These are phyloP conservation scores for Brassica rapa DNA, from an alignment of 345 rosid genomes.

Conservation along the genomic window DNA sequence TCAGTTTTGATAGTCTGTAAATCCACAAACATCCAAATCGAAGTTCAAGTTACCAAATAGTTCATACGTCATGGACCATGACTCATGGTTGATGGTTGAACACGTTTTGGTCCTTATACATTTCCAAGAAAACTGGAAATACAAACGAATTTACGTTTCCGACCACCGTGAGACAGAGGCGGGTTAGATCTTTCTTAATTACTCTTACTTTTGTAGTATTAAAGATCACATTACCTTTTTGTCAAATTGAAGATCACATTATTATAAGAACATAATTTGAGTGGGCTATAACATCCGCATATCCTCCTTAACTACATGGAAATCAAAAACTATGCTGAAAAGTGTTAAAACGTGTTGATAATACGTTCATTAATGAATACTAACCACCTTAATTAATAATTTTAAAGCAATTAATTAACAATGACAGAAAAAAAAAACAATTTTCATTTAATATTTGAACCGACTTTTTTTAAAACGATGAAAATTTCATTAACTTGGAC, in stretches of 20 bases:
- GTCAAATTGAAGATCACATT: background rate
- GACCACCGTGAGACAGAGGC: background rate
- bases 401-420: conserved; percentile 16
- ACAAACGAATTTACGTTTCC: background rate
- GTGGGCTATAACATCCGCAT: background rate
- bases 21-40: background rate
- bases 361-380: conserved; percentile 28
- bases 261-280: background rate
- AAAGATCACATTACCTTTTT: background rate
- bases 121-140: background rate
- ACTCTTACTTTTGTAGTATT: background rate
- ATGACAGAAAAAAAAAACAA: conserved; percentile 7
- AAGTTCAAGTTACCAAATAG: background rate
- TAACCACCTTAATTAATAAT: conserved; percentile 30
- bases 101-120: background rate
- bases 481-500: background rate
- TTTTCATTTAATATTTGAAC: conserved; percentile 17
- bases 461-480: background rate
- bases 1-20: too few relatives aligned
- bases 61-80: background rate
- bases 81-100: background rate
- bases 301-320: background rate
- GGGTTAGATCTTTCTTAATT: background rate
- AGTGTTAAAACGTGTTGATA: conserved; percentile 8
- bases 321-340: background rate